A percentile compares a stretch with the other conserved stretches of the same genome.
Conservation (phyloP, 177 flowering plant species). For the Vitis hybrid region DNA sequence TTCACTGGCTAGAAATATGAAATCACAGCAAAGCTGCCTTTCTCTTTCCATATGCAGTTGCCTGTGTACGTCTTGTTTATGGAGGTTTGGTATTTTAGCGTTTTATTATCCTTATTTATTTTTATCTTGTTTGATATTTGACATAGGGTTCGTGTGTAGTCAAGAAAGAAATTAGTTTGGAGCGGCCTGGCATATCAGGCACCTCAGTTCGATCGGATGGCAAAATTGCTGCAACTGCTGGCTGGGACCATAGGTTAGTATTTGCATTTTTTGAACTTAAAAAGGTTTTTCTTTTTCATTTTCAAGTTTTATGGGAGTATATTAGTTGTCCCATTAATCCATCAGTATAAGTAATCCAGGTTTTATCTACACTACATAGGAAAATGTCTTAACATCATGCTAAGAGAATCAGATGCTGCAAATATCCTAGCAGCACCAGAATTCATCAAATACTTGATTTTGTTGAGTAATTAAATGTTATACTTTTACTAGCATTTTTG, state of each 20-base stretch:
- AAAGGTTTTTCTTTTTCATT: neutral
- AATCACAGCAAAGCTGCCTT: too few species aligned
- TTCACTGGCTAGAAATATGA: neutral
- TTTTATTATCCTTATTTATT: neutral
- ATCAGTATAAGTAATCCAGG: too few species aligned
- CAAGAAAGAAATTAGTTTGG: conserved; percentile 74
- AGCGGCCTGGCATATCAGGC: conserved; percentile 74
- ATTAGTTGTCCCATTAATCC: neutral
- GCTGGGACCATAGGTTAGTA: conserved; percentile 92
- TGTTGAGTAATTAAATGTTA: too few species aligned
- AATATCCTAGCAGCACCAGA: too few species aligned
- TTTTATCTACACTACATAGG: too few species aligned
- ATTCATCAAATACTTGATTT: too few species aligned
- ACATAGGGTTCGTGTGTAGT: conserved; percentile 58
- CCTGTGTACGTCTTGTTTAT: neutral
- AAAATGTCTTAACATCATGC: too few species aligned
- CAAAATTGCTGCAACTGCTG: conserved; percentile 89
- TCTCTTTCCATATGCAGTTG: neutral
- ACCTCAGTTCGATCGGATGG: conserved; percentile 68
- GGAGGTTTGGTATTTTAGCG: neutral
- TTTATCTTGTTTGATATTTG: neutral
- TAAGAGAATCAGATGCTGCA: too few species aligned
- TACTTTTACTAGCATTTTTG: too few species aligned
- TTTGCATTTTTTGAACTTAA: neutral
- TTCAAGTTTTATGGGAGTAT: neutral